Base-by-base conservation (phyloP, 202 grass and related monocot genomes). In the Schoenoplectus tabernaemontani region DNA sequence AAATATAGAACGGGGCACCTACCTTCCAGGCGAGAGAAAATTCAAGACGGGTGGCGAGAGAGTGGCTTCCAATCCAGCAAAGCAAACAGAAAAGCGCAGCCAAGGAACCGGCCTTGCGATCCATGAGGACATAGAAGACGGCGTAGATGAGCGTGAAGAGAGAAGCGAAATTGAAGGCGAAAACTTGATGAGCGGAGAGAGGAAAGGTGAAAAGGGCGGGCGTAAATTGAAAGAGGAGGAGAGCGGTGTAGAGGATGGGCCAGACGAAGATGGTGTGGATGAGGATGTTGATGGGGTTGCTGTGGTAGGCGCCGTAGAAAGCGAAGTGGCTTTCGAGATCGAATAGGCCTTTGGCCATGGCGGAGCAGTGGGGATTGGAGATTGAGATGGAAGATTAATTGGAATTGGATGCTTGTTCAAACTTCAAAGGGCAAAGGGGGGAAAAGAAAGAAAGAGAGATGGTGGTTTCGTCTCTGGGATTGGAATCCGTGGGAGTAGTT, bases 241-340 rank as follows among this genome's bases (percentile, higher is more conserved):
- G 69, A 4, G 75, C 72, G 13, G 87, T 97, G 84, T 87, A 86
- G 78, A 97, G 82, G 82, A 97, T 92, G 74, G 91, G 95, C 91
- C 91, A 97, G 59, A 92, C 89, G 87, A 97, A 97, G 84, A 94
- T 15, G 57, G 59, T 85, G 84, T 97, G 89, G 65, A 97, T 94
- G 56, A 85, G 20, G 2, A 92, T 82, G 84, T 94, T 94, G 28
- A 81, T 83, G 6, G 87, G 78, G 86, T 97, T 84, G 86, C 91
- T 97, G 86, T 97, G 95, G 82, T 94, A 94, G 6, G 91, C 87
- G 17, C 91, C 91, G 64, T 97, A 94, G 82, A 97, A 94, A 59
- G 91, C 89, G 84, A 87, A 97, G 83, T 97, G 91, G 8, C 78
- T 84, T 86, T 97, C 95, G 16, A 97, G 80, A 78, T 97, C 83